Conservation (phyloP, 2,329 filamentous ascomycete species). For the Pestalotiopsis sp. region DNA sequence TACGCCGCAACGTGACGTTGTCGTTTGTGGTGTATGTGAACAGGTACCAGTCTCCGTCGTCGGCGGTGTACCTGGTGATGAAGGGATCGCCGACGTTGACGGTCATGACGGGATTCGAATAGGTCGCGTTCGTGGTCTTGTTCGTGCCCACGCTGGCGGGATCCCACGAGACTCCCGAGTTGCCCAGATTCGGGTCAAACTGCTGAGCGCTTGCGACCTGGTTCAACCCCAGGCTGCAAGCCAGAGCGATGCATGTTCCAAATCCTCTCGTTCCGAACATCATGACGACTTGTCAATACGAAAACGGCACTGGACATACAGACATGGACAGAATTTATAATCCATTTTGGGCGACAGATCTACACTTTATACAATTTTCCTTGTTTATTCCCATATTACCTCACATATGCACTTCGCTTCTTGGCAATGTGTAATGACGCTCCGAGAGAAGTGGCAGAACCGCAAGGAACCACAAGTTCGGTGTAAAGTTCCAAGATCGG, state of each 20-base stretch:
- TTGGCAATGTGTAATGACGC: neutral
- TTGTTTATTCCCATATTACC: neutral
- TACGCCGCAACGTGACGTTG: constrained; percentile 39
- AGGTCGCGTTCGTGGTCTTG: constrained; percentile 36
- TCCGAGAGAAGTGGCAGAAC: neutral
- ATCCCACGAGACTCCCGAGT: constrained; percentile 27
- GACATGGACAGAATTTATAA: neutral
- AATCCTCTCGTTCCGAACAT: neutral
- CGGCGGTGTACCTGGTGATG: constrained; percentile 34
- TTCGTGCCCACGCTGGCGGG: constrained; percentile 32
- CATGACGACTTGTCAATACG: neutral
- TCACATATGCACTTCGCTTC: neutral
- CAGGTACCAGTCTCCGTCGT: constrained; percentile 36
- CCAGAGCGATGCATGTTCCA: constrained; percentile 9
- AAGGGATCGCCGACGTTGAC: constrained; percentile 39
- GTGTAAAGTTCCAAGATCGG: neutral
- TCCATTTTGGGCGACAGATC: neutral
- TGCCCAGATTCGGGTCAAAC: constrained; percentile 32
- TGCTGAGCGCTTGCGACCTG: constrained; percentile 22
- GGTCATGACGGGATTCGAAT: constrained; percentile 40
- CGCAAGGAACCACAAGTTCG: neutral
- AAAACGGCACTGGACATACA: neutral
- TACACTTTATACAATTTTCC: neutral
- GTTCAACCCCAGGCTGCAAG: constrained; percentile 16
- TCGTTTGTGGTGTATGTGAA: constrained; percentile 39